Evolutionary conservation across 2,329 filamentous ascomycete genomes (phyloP), one percentile per base, ranked within the genome.

Genomic region (Fusarium praegraminearum): DNA sequence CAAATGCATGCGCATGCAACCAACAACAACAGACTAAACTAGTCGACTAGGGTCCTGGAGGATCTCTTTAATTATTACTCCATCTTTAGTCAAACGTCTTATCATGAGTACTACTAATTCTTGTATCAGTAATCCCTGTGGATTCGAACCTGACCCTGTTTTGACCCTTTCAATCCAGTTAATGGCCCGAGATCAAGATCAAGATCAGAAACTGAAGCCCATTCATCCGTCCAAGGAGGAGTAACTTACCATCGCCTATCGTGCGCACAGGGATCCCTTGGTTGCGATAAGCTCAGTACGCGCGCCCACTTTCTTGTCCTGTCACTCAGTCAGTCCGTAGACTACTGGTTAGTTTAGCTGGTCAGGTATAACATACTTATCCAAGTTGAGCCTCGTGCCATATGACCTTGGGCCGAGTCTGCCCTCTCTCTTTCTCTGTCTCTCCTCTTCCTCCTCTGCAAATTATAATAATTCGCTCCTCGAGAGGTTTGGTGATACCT

Each of bases 201-300:
- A 62, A 52, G 36, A 50, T 50, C 46, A 33, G 26, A 30, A 49
- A 26, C 41, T 46, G 28, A 50, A 57, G 49, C 35, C 49, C 57
- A 38, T 28, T 30, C 28, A 30, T n/a, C 18, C 18, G 18, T 30
- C n/a, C 32, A 55, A 55, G 24, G 62, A 67, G 47, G 51, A 67
- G 51, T n/a, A 47, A 46, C 55, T 67, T 49, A 44, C 56, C 68
- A 51, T 71, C 68, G 68, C 64, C 36, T 71, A 71, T 71, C 68
- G 68, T 65, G 55, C 47, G 67, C 67, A 65, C 62, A 57, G 67
- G 49, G 67, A 47, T 55, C 69, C 51, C 66, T 57, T 64, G 53
- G 57, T 51, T 65, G 70, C 69, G 72, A 73, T 74, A 74, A 74
- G 72, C 72, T 57, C 35, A 45, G 70, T 57, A 58, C 47, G 57